These are phyloP conservation scores for Parietaria judaica DNA, from an alignment of 306 rosid species.

Conservation along the genomic window DNA sequence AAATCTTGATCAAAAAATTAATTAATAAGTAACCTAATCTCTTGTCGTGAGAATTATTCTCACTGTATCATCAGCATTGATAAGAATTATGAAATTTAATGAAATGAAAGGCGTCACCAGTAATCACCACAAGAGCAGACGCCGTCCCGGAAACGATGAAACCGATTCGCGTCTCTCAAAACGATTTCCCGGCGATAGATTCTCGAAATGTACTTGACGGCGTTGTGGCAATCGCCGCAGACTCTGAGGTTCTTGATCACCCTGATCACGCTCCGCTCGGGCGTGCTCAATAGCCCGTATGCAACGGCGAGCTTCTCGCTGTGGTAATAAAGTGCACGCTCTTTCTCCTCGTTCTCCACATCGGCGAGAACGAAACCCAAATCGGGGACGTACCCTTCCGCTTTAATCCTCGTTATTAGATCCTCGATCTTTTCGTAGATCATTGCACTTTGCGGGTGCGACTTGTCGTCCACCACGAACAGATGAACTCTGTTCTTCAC, in stretches of 20 bases:
- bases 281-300: slow-evolving; percentile 48
- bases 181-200: slow-evolving; percentile 52
- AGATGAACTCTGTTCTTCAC: slow-evolving; percentile 67
- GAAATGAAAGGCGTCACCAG: slow-evolving; percentile 21
- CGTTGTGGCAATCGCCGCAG: slow-evolving; percentile 74
- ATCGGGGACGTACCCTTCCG: slow-evolving; percentile 65
- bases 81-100: too few species aligned
- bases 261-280: slow-evolving; percentile 39
- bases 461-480: slow-evolving; percentile 67
- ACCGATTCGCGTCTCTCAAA: slow-evolving; percentile 68
- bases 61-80: too few species aligned
- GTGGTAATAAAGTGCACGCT: slow-evolving; percentile 47
- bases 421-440: slow-evolving; percentile 48
- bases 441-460: slow-evolving; percentile 49
- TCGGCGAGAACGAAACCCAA: slow-evolving; percentile 56
- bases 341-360: slow-evolving; percentile 63
- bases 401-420: slow-evolving; percentile 44
- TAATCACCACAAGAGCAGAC: slow-evolving; percentile 51
- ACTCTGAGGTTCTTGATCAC: slow-evolving; percentile 70
- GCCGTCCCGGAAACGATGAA: slow-evolving; percentile 57
- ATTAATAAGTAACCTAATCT: too few species aligned
- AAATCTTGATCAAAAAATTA: too few species aligned
- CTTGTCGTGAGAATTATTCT: too few species aligned
- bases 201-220: slow-evolving; percentile 56
- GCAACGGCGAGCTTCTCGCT: slow-evolving; percentile 64